These are phyloP conservation scores for Trichoderma erinaceum DNA, from an alignment of 495 filamentous ascomycete genomes.

Conservation along the genomic window DNA sequence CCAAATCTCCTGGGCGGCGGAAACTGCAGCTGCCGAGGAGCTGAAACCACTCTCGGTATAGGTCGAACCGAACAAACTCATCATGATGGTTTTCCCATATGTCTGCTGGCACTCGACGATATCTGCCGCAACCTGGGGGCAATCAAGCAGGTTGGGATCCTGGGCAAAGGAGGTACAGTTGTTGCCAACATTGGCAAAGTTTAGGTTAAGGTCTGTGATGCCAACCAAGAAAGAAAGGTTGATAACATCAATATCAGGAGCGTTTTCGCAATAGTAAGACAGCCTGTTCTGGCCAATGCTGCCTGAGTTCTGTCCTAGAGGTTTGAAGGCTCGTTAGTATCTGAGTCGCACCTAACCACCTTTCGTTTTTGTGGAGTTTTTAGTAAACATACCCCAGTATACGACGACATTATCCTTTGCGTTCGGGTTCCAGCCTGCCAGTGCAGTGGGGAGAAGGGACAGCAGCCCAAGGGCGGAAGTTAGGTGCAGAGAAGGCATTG, in stretches of 20 bases:
- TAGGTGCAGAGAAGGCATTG: not conserved
- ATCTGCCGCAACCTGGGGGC: slow-evolving; percentile 56
- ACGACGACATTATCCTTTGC: slow-evolving; percentile 14
- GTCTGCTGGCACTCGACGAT: slow-evolving; percentile 58
- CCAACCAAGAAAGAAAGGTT: slow-evolving; percentile 55
- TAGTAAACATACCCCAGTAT: not conserved
- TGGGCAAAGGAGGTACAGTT: slow-evolving; percentile 53
- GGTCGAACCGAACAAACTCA: slow-evolving; percentile 56
- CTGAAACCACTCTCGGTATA: slow-evolving; percentile 58
- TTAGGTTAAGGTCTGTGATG: slow-evolving; percentile 50
- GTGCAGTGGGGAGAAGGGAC: slow-evolving; percentile 6
- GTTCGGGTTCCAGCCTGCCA: slow-evolving; percentile 12
- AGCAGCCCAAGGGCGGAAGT: not conserved
- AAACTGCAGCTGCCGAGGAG: slow-evolving; percentile 43
- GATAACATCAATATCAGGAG: slow-evolving; percentile 41
- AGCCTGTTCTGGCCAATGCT: slow-evolving; percentile 10
- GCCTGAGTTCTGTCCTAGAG: not conserved
- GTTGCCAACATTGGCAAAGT: slow-evolving; percentile 55
- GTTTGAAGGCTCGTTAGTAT: not conserved
- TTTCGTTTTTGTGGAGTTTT: no score
- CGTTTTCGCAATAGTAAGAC: not conserved
- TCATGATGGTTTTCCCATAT: slow-evolving; percentile 58
- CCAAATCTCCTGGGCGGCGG: slow-evolving; percentile 59
- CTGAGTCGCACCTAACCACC: not conserved
- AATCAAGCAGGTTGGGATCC: slow-evolving; percentile 47